Base-by-base conservation (phyloP, 768 basidiomycete genomes). In the Tephrocybe rancida region DNA sequence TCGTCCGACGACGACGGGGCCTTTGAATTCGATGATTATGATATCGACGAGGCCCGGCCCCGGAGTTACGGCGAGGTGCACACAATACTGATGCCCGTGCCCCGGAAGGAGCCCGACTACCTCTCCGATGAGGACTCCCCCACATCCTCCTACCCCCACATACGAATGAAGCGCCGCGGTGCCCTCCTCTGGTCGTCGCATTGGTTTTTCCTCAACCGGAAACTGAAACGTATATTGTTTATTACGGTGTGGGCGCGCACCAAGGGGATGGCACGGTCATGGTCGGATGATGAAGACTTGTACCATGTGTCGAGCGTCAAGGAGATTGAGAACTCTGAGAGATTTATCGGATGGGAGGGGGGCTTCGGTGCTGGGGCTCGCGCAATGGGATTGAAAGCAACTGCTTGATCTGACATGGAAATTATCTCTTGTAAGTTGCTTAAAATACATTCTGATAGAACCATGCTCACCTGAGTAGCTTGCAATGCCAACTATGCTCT, bases 181-280 rank as follows among this genome's bases (percentile, higher is more conserved):
- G 88, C 92, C 3, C 73, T 98, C 52, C 78, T 98, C 6, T 98
- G 95, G 95, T 95, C 92, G 29, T 92, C 92, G 10, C 92, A 96
- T 68, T 96, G 93, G 88, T 98, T 98, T 78, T 96, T 98, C 76
- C 76, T 93, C 63, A 96, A 95, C 77, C 83, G 88, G 64, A 95
- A 93, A 75, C 74, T 86, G 72, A 97, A 95, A 75, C 86, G 95
- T 19, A 84, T 98, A 62, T 72, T 98, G 50, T 98, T 96, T 73
- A 82, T 97, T 54, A 89, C 92, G 1, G 86, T 93, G 19, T 97
- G 94, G 92, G 92, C 95, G 6, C 83, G 88, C 39, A 87, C 87
- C 27, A 81, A 80, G 62, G 81, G 82, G 44, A 74, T 83, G 18
- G 73, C 75, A 16, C 72, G 80, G 35, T 81, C 73, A 48, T 83